A percentile compares a stretch with the other conserved stretches of the same genome.
phyloP scores from a whole-genome alignment of 371 early-diverging fungal species.

The Catenaria anguillulae region DNA sequence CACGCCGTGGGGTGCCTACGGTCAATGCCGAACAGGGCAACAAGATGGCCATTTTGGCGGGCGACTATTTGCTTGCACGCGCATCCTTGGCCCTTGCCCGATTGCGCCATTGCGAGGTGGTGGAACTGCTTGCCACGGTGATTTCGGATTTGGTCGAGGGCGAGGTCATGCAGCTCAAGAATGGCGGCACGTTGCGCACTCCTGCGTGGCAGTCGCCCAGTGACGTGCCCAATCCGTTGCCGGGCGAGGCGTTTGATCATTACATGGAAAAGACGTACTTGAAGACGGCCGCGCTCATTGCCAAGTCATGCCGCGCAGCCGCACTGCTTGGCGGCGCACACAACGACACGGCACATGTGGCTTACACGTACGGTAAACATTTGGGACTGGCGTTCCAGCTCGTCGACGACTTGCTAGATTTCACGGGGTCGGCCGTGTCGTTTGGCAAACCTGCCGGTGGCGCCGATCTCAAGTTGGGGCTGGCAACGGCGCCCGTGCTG shows the following conservation, averaged over 20 bases:
- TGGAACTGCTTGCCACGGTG: conserved; percentile 80
- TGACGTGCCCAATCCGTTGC: neutral
- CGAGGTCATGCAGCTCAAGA: conserved; percentile 88
- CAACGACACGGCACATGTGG: conserved; percentile 48
- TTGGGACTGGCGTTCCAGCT: conserved; percentile 89
- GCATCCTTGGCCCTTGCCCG: conserved; percentile 80
- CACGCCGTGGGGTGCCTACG: conserved; percentile 53
- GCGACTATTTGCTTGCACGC: conserved; percentile 83
- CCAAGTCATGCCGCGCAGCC: conserved; percentile 77
- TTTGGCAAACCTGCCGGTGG: conserved; percentile 74
- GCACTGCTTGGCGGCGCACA: conserved; percentile 70
- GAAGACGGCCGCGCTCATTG: conserved; percentile 89
- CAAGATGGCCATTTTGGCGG: conserved; percentile 90
- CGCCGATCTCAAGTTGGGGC: conserved; percentile 67
- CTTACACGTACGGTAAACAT: conserved; percentile 72
- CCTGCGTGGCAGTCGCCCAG: neutral
- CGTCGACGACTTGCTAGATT: conserved; percentile 85
- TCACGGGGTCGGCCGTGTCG: conserved; percentile 55
- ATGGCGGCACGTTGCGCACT: conserved; percentile 17
- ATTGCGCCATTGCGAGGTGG: conserved; percentile 74
- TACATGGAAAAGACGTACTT: conserved; percentile 87
- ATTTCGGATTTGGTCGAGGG: conserved; percentile 89
- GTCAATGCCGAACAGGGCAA: conserved; percentile 82
- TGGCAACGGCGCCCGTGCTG: conserved; percentile 86
- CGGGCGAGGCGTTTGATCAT: conserved; percentile 46